phyloP scores from a whole-genome alignment of 75 land plant genomes.

The Chamaecyparis obtusa region DNA sequence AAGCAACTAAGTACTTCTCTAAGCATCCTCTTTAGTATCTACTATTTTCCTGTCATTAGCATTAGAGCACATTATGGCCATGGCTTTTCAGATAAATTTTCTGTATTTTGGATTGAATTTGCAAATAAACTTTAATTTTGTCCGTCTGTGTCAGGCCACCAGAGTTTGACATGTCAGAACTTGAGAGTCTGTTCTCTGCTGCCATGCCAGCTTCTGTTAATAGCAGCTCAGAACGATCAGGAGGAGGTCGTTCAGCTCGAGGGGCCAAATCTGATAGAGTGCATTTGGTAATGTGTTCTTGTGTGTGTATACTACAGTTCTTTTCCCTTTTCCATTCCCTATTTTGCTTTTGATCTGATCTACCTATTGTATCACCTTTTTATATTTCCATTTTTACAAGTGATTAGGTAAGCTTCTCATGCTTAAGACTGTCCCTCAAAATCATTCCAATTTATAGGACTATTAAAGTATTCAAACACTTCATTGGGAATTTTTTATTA shows the following conservation, averaged over 20 bases:
- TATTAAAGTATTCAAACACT: neutral
- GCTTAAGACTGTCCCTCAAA: neutral
- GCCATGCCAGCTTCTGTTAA: constrained; percentile 44
- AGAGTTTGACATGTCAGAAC: constrained; percentile 77
- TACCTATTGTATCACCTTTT: neutral
- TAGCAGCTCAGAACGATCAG: constrained; percentile 38
- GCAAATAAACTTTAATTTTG: neutral
- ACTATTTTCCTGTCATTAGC: constrained; percentile 20
- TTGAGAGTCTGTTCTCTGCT: constrained; percentile 75
- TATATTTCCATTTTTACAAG: no score
- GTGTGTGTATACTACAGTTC: neutral
- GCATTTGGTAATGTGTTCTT: constrained; percentile 50
- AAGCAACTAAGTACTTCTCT: constrained; percentile 41
- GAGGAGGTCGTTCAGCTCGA: constrained; percentile 52
- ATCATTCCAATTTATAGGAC: neutral
- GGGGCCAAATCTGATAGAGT: constrained; percentile 71
- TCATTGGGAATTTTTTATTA: neutral
- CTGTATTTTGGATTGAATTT: constrained; percentile 6
- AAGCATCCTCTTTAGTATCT: neutral
- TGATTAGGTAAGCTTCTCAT: neutral
- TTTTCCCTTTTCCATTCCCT: neutral
- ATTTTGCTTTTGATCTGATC: neutral
- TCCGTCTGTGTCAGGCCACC: constrained; percentile 37
- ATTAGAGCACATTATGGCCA: neutral
- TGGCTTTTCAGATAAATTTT: constrained; percentile 4